phyloP scores from a whole-genome alignment of 2,329 filamentous ascomycete genomes.

The Dothistroma septosporum region DNA sequence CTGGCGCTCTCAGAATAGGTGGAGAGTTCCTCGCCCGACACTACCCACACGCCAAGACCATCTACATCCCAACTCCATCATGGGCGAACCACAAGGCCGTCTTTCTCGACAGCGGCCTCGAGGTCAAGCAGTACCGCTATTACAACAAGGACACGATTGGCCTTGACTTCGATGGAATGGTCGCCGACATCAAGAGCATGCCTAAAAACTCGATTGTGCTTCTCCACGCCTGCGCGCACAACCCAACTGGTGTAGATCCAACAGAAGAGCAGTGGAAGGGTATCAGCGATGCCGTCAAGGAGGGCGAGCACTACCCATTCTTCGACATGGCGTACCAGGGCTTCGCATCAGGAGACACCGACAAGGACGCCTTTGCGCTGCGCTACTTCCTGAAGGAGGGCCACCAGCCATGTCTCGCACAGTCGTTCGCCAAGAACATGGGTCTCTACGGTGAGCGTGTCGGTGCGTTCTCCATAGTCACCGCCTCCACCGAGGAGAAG shows the following conservation, averaged over 20 bases:
- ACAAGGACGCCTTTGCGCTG: conserved; percentile 89
- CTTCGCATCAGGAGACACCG: conserved; percentile 86
- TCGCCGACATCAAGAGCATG: conserved; percentile 84
- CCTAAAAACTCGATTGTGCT: conserved; percentile 84
- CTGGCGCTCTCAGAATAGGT: conserved; percentile 89
- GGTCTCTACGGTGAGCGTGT: conserved; percentile 98
- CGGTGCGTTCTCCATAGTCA: conserved; percentile 91
- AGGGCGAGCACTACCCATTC: conserved; percentile 85
- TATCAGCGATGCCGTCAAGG: conserved; percentile 82
- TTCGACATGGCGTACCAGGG: conserved; percentile 99
- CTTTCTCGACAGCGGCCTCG: conserved; percentile 86
- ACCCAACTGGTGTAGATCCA: conserved; percentile 94
- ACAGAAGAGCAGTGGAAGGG: conserved; percentile 87
- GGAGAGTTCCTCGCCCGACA: conserved; percentile 88
- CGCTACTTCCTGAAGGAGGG: conserved; percentile 90
- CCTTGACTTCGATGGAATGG: conserved; percentile 91
- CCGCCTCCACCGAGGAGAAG: conserved; percentile 81
- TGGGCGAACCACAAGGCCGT: conserved; percentile 99
- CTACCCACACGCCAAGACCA: conserved; percentile 86
- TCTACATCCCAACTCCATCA: conserved; percentile 93
- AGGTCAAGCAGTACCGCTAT: conserved; percentile 95
- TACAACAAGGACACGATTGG: conserved; percentile 99
- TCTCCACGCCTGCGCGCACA: conserved; percentile 95
- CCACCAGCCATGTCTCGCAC: conserved; percentile 79
- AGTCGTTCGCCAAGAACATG: conserved; percentile 99